phyloP scores from a whole-genome alignment of 129 eudicot species.

The Chrysanthemum lavandulifolium region DNA sequence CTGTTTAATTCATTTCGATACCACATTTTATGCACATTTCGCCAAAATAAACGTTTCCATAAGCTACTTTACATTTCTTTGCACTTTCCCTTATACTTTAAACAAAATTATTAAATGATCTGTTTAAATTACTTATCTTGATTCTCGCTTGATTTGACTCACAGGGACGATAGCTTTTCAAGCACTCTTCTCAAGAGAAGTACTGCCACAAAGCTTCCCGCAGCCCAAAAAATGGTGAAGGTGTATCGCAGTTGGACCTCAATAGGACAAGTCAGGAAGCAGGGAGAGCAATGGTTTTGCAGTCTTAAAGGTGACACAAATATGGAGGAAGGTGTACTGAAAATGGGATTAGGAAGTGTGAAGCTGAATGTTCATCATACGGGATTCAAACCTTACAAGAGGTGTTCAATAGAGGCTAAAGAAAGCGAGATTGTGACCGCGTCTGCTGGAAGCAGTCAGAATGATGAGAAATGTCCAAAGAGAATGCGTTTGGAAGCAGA shows the following conservation, averaged over 20 bases:
- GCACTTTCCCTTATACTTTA: too few species aligned
- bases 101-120: too few species aligned
- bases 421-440: constrained; percentile 39
- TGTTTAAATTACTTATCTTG: neutral
- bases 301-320: constrained; percentile 35
- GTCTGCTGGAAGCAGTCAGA: constrained; percentile 27
- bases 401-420: constrained; percentile 87
- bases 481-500: constrained; percentile 71
- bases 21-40: too few species aligned
- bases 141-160: neutral
- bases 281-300: constrained; percentile 30
- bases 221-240: constrained; percentile 22
- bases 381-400: constrained; percentile 89
- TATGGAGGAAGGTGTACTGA: constrained; percentile 39
- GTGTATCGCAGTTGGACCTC: constrained; percentile 36
- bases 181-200: constrained; percentile 77
- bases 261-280: constrained; percentile 35
- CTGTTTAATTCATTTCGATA: too few species aligned
- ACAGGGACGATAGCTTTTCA: constrained; percentile 94
- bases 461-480: constrained; percentile 71
- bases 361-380: constrained; percentile 58
- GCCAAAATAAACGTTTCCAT: too few species aligned
- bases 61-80: too few species aligned
- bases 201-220: constrained; percentile 87
- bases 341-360: constrained; percentile 44